Evolutionary conservation across 345 rosid species (phyloP).

Genomic region (Microcos paniculata): DNA sequence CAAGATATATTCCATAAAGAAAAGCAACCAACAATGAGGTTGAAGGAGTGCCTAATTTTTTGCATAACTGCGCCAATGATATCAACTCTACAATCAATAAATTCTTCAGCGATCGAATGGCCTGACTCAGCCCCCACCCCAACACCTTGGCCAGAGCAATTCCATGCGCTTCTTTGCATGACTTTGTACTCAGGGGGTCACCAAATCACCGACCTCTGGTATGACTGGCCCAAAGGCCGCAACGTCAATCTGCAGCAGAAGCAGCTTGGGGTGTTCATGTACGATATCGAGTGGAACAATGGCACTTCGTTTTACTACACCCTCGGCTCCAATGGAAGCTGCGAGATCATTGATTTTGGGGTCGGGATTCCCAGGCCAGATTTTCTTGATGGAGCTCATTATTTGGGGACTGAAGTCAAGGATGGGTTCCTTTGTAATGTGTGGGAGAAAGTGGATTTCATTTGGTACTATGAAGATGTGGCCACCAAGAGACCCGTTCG

Average conservation of each 20-base stretch:
- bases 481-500: constrained; percentile 27
- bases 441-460: constrained; percentile 45
- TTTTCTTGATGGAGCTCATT: constrained; percentile 36
- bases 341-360: constrained; percentile 19
- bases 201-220: constrained; percentile 32
- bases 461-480: constrained; percentile 42
- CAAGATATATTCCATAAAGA: no score
- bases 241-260: constrained; percentile 32
- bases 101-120: no score
- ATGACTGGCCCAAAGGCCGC: constrained; percentile 42
- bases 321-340: constrained; percentile 8
- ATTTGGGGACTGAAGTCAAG: constrained; percentile 27
- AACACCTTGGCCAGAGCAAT: constrained; percentile 39
- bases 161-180: constrained; percentile 38
- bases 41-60: no score
- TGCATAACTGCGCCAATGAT: no score
- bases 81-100: no score
- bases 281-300: constrained; percentile 38
- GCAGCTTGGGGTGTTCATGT: constrained; percentile 26
- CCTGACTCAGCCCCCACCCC: constrained; percentile 26
- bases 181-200: constrained; percentile 11
- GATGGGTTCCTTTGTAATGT: constrained; percentile 41
- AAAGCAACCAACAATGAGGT: no score
- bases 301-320: constrained; percentile 42
- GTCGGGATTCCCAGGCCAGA: constrained; percentile 44